Evolutionary conservation across 805 yeast species (phyloP).

Genomic region (Candida andamanensis): DNA sequence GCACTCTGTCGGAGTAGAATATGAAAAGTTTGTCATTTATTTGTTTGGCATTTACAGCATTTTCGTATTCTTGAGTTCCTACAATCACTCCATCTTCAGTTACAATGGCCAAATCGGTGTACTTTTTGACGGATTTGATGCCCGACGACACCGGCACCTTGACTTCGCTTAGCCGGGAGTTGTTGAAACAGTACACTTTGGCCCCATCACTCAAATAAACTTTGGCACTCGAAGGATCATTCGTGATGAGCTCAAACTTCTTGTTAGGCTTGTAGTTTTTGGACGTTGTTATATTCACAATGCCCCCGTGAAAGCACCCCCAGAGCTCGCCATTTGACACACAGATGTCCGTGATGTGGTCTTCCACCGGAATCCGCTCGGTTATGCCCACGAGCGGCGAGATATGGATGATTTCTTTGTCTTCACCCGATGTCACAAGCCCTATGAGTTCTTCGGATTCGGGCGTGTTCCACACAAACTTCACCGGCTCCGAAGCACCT

Average conservation of each 20-base stretch:
- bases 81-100: constrained; percentile 1
- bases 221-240: too few relatives aligned
- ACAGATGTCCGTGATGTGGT: constrained; percentile 6
- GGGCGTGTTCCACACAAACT: constrained; percentile 3
- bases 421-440: background rate
- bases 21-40: constrained; percentile 1
- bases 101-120: background rate
- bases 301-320: constrained; percentile 12
- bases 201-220: constrained; percentile 4
- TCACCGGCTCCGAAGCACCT: background rate
- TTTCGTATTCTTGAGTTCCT: background rate
- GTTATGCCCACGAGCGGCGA: constrained; percentile 8
- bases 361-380: constrained; percentile 1
- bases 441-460: constrained; percentile 6
- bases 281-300: constrained; percentile 7
- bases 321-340: constrained; percentile 6
- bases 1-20: constrained; percentile 1
- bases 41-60: background rate
- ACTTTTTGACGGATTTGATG: constrained; percentile 1
- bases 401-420: constrained; percentile 4
- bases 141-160: background rate
- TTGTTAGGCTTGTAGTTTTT: constrained; percentile 3
- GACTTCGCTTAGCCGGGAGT: background rate
- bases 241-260: constrained; percentile 1
- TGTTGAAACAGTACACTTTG: constrained; percentile 1